Base-by-base conservation (phyloP, 139 green algal genomes). In the Edaphochlamys debaryana region DNA sequence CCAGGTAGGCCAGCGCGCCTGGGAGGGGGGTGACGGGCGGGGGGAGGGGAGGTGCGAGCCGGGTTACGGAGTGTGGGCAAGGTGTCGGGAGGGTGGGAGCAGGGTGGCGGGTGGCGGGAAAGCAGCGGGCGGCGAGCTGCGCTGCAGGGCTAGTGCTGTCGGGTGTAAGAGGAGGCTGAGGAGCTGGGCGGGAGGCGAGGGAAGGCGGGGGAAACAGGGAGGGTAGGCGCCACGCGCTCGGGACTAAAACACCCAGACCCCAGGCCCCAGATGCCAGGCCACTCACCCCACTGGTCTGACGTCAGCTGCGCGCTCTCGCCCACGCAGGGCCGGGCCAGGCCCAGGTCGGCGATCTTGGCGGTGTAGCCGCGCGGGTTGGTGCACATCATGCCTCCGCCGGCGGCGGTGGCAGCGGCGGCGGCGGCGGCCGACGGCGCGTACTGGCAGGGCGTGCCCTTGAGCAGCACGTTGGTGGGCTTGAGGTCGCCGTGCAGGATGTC, bases 391-490 rank as follows among this genome's bases (percentile, higher is more conserved):
- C n/a, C n/a, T 30, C 30, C 30, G 60, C 27, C 60, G 60, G 8
- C 36, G 9, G 32, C 17, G 13, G 5, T 36, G 52, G 36, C 52
- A n/a, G n/a, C n/a, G n/a, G n/a, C n/a, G 60, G 8, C 36, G 9
- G 32, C 17, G 13, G 5, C 52, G 52, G 36, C 52, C 36, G 38
- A 7, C 6, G 38, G 38, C 2, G 67, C 37, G 64, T 45, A 80
- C 74, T 70, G 56, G 75, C 60, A 71, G 20, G 75, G 75, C 15
- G 25, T 27, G 60, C 40, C 75, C 60, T 71, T 71, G 75, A 81
- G 75, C 60, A 81, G 75, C 38, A 81, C 75, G 60, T 81, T 81
- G 75, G 75, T 81, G 75, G 75, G 75, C 58, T 81, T 81, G 29
- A 81, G 75, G 75, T 81, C 75, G 41, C 75, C 75, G 60, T 81